Percentiles rank a stretch among this genome's conserved stretches.
These are phyloP conservation scores for Russula sp. DNA, from an alignment of 768 basidiomycete species.

Conservation along the genomic window DNA sequence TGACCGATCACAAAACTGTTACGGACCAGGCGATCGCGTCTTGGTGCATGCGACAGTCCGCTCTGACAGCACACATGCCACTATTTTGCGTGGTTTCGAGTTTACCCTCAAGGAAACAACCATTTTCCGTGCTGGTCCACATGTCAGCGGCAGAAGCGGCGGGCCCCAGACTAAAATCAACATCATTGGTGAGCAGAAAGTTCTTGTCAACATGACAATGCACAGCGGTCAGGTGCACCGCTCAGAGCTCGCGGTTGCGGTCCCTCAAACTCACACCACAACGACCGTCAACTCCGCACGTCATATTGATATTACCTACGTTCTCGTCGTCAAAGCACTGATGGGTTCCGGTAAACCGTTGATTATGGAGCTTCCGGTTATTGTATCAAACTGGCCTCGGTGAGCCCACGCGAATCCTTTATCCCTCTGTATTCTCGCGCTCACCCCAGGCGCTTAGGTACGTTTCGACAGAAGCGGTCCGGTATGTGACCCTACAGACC, in stretches of 20 bases:
- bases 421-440: not conserved
- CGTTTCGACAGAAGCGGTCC: slow-evolving; percentile 70
- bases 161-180: slow-evolving; percentile 54
- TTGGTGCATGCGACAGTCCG: slow-evolving; percentile 67
- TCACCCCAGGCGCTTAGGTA: slow-evolving; percentile 42
- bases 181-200: slow-evolving; percentile 68
- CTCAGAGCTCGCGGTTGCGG: slow-evolving; percentile 66
- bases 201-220: slow-evolving; percentile 68
- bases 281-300: slow-evolving; percentile 78
- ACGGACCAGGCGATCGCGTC: slow-evolving; percentile 82
- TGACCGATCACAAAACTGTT: slow-evolving; percentile 73
- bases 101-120: slow-evolving; percentile 75
- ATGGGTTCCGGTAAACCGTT: slow-evolving; percentile 67
- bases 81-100: slow-evolving; percentile 81
- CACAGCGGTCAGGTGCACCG: slow-evolving; percentile 69
- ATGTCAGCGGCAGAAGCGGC: slow-evolving; percentile 52
- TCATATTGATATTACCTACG: slow-evolving; percentile 84
- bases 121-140: slow-evolving; percentile 64
- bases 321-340: slow-evolving; percentile 71
- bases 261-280: slow-evolving; percentile 72
- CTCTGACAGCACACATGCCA: slow-evolving; percentile 63
- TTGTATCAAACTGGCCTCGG: slow-evolving; percentile 86
- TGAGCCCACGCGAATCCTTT: slow-evolving; percentile 37
- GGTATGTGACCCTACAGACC: slow-evolving; percentile 31
- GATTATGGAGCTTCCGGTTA: slow-evolving; percentile 71